Conservation (phyloP, 1,139 yeast species). For the Hanseniaspora sp. region DNA sequence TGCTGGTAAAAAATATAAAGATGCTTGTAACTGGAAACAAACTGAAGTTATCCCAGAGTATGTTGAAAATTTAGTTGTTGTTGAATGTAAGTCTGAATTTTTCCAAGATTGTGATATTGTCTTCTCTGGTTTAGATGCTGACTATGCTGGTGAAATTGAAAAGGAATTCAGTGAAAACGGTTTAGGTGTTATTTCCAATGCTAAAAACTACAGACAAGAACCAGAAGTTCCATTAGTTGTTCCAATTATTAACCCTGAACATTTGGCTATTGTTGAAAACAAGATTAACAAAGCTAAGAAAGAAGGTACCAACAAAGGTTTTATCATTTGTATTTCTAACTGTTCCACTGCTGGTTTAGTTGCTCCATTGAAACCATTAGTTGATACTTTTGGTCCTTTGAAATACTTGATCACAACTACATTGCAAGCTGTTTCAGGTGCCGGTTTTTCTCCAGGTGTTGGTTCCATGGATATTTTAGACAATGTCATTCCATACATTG, state of each 20-base stretch:
- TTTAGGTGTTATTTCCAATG: conserved; percentile 77
- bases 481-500: conserved; percentile 84
- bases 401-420: conserved; percentile 83
- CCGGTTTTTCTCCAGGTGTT: conserved; percentile 97
- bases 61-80: conserved; percentile 53
- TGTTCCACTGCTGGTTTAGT: conserved; percentile 98
- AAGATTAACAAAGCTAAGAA: conserved; percentile 45
- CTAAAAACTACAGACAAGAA: conserved; percentile 88
- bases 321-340: conserved; percentile 86
- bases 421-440: conserved; percentile 95
- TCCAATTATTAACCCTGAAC: conserved; percentile 94
- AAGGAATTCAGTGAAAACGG: conserved; percentile 74
- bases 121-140: conserved; percentile 89
- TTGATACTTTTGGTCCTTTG: conserved; percentile 79
- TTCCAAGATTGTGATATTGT: conserved; percentile 88
- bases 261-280: conserved; percentile 61
- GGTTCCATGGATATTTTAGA: conserved; percentile 90
- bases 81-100: conserved; percentile 63
- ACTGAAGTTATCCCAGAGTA: conserved; percentile 64
- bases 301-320: conserved; percentile 53
- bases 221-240: conserved; percentile 84
- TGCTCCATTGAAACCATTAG: conserved; percentile 88
- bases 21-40: conserved; percentile 93
- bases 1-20: conserved; percentile 76
- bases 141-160: conserved; percentile 87